These are phyloP conservation scores for Trypanosoma platydactyli DNA, from an alignment of 208 protist genomes.

Conservation along the genomic window DNA sequence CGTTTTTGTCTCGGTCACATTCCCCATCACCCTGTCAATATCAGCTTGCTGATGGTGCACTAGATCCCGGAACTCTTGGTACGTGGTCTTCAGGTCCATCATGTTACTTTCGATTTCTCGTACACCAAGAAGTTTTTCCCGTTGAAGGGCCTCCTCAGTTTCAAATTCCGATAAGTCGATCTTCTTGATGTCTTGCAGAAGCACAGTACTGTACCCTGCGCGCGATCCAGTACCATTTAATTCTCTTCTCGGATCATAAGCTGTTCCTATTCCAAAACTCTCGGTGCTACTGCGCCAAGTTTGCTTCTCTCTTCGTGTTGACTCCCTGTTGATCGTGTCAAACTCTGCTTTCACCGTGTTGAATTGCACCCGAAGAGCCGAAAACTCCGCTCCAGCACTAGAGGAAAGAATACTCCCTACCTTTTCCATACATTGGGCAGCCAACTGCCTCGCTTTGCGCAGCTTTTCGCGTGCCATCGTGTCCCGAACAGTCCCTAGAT, in stretches of 20 bases:
- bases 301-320: constrained; percentile 52
- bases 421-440: constrained; percentile 46
- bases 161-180: constrained; percentile 63
- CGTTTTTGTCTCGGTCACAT: constrained; percentile 55
- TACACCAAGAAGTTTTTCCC: constrained; percentile 66
- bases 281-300: constrained; percentile 35
- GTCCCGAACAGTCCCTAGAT: constrained; percentile 62
- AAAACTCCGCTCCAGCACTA: constrained; percentile 21
- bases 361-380: constrained; percentile 42
- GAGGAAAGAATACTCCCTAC: constrained; percentile 27
- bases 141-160: constrained; percentile 74
- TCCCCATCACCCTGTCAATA: constrained; percentile 50
- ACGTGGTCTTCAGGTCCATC: constrained; percentile 68
- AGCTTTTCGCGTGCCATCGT: constrained; percentile 57
- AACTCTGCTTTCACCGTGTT: constrained; percentile 37
- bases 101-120: constrained; percentile 75
- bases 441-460: constrained; percentile 43
- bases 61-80: constrained; percentile 74
- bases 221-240: background rate
- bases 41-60: constrained; percentile 69
- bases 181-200: constrained; percentile 42
- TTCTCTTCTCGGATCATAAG: too few relatives aligned
- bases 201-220: constrained; percentile 9
- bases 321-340: constrained; percentile 47
- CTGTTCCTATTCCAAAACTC: background rate